Conservation (phyloP, 2,329 filamentous ascomycete species). For the Diaporthe sp. region DNA sequence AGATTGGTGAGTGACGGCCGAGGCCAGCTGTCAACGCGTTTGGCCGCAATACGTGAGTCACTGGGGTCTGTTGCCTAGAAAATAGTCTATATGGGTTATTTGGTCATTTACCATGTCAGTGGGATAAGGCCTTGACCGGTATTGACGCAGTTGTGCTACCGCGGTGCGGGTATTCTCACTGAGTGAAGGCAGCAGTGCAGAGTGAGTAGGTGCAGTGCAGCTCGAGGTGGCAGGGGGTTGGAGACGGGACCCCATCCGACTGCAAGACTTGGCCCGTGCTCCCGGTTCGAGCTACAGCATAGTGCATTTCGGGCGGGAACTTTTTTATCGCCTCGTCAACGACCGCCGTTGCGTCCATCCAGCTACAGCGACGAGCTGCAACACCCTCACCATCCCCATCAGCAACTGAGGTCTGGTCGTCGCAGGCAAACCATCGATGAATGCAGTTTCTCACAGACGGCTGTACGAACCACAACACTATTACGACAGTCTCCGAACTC, state of each 20-base stretch:
- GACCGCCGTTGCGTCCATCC: constrained; percentile 5
- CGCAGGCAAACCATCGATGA: constrained; percentile 27
- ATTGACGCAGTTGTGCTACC: background rate
- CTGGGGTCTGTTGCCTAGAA: background rate
- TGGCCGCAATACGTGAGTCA: constrained; percentile 2
- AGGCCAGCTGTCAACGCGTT: constrained; percentile 27
- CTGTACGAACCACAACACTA: constrained; percentile 35
- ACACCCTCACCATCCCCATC: constrained; percentile 26
- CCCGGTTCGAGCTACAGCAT: constrained; percentile 26
- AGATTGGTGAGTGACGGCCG: background rate
- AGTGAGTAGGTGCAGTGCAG: background rate
- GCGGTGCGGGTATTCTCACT: background rate
- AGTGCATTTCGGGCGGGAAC: constrained; percentile 26
- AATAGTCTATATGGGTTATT: background rate
- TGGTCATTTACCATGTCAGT: background rate
- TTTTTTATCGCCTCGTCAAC: constrained; percentile 34
- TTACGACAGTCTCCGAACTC: constrained; percentile 17
- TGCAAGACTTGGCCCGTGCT: constrained; percentile 8
- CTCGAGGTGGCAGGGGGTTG: background rate
- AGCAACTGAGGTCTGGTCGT: constrained; percentile 26
- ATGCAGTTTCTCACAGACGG: constrained; percentile 11
- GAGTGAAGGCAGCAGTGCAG: background rate
- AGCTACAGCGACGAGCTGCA: constrained; percentile 14
- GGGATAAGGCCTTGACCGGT: background rate
- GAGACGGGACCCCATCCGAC: background rate